Evolutionary conservation across 106 monocot species (phyloP).

Genomic region (Acorus calamus): DNA sequence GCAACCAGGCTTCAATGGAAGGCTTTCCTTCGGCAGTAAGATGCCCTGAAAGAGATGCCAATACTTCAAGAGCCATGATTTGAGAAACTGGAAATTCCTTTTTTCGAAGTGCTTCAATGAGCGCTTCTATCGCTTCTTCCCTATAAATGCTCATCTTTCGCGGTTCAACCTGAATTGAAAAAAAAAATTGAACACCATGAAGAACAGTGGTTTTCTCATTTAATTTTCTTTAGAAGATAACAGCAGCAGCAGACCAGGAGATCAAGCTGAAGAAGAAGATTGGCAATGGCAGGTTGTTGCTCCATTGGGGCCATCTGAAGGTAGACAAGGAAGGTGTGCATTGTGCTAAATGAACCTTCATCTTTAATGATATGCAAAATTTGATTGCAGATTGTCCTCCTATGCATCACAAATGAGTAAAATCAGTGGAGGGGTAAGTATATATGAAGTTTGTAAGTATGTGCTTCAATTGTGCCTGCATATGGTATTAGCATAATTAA

Average conservation of each 20-base stretch:
- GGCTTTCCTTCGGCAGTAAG: conserved; percentile 26
- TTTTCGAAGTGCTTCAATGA: conserved; percentile 36
- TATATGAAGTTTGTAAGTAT: too few relatives aligned
- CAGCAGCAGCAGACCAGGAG: conserved; percentile 24
- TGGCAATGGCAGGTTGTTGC: conserved; percentile 35
- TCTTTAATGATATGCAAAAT: conserved; percentile 39
- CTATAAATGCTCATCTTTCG: conserved; percentile 47
- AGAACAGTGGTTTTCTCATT: neutral
- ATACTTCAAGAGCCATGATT: conserved; percentile 28
- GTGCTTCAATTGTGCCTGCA: too few relatives aligned
- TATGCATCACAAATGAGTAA: neutral
- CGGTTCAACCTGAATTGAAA: conserved; percentile 33
- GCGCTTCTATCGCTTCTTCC: conserved; percentile 47
- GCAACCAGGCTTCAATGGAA: conserved; percentile 34
- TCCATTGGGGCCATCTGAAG: conserved; percentile 46
- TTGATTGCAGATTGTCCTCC: conserved; percentile 36
- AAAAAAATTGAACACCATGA: neutral
- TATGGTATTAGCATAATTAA: conserved; percentile 5
- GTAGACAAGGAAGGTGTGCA: conserved; percentile 43
- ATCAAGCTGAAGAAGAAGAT: conserved; percentile 58
- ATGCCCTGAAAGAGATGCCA: conserved; percentile 36
- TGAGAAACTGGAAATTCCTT: conserved; percentile 45
- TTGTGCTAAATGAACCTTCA: conserved; percentile 48
- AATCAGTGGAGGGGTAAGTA: too few relatives aligned
- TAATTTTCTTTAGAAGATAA: neutral